These are phyloP conservation scores for Ploettnerulaceae sp. DNA, from an alignment of 2,329 filamentous ascomycete species.

Conservation along the genomic window DNA sequence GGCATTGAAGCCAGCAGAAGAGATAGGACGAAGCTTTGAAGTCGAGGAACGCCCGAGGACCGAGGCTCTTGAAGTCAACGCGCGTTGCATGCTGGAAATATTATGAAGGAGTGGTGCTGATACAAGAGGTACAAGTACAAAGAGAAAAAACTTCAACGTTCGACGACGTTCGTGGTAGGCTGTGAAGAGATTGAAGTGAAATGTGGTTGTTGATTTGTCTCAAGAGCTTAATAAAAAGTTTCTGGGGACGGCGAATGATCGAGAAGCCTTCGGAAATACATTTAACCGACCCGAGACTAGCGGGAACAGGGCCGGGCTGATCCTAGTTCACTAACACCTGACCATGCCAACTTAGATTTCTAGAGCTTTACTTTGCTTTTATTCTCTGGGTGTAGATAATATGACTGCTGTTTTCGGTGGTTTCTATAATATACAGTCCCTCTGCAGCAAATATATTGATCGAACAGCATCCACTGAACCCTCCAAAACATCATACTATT, in stretches of 20 bases:
- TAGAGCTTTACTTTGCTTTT: no score
- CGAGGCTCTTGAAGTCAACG: conserved; percentile 79
- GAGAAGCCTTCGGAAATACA: not conserved
- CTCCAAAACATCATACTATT: no score
- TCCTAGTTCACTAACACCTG: no score
- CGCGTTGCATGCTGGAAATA: conserved; percentile 79
- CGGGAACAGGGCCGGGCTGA: no score
- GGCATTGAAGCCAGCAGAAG: conserved; percentile 57
- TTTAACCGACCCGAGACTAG: no score
- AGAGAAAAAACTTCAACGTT: conserved; percentile 13
- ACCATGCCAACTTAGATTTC: no score
- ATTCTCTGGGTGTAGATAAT: no score
- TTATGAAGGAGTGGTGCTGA: conserved; percentile 21
- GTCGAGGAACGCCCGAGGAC: conserved; percentile 66
- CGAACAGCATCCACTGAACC: no score
- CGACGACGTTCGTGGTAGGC: conserved; percentile 7
- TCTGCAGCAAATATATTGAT: no score
- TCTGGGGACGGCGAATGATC: not conserved
- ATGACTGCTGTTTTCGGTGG: no score
- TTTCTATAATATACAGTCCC: no score
- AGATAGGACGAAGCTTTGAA: conserved; percentile 54
- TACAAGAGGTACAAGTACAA: conserved; percentile 26
- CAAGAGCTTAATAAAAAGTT: not conserved
- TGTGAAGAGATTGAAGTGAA: conserved; percentile 8
- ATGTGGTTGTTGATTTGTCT: conserved; percentile 5